Evolutionary conservation across 2,329 filamentous ascomycete species (phyloP).

Genomic region (Hirsutella thompsonii): DNA sequence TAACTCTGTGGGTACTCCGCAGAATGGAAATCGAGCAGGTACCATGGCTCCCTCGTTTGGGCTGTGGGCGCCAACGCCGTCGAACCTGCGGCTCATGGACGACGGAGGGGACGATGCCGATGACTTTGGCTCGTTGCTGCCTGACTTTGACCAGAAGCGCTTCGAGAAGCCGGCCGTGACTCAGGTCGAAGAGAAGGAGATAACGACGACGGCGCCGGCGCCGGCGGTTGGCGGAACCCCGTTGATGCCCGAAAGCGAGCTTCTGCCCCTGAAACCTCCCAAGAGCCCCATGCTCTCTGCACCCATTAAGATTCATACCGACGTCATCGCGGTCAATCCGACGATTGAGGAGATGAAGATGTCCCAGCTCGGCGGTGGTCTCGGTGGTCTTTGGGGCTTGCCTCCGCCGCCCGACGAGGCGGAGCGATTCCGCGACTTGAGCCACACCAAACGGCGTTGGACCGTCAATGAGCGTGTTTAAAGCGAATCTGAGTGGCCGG

Average conservation of each 20-base stretch:
- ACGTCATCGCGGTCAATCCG: conserved; percentile 15
- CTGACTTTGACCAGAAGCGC: conserved; percentile 35
- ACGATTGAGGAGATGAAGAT: conserved; percentile 17
- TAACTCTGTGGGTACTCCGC: conserved; percentile 5
- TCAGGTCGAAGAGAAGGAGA: background rate
- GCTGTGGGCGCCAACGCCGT: conserved; percentile 21
- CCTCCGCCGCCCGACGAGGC: conserved; percentile 30
- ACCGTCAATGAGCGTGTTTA: conserved; percentile 35
- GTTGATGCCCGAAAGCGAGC: background rate
- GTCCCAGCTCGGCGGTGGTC: conserved; percentile 22
- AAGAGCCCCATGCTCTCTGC: conserved; percentile 18
- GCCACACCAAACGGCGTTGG: conserved; percentile 39
- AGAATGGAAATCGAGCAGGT: conserved; percentile 9
- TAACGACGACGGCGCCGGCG: background rate
- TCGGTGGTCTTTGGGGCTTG: conserved; percentile 31
- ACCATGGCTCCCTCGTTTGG: conserved; percentile 11
- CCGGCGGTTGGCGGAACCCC: conserved; percentile 5
- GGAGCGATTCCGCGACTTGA: conserved; percentile 31
- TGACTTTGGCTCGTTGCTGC: conserved; percentile 35
- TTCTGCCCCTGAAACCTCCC: conserved; percentile 6
- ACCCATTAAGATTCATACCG: conserved; percentile 22
- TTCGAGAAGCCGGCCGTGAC: conserved; percentile 9
- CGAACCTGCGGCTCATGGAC: conserved; percentile 28
- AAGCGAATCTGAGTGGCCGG: too few species aligned
- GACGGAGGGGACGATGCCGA: conserved; percentile 34